phyloP scores from a whole-genome alignment of 352 stramenopile genomes.

The Aphanomyces cochlioides region DNA sequence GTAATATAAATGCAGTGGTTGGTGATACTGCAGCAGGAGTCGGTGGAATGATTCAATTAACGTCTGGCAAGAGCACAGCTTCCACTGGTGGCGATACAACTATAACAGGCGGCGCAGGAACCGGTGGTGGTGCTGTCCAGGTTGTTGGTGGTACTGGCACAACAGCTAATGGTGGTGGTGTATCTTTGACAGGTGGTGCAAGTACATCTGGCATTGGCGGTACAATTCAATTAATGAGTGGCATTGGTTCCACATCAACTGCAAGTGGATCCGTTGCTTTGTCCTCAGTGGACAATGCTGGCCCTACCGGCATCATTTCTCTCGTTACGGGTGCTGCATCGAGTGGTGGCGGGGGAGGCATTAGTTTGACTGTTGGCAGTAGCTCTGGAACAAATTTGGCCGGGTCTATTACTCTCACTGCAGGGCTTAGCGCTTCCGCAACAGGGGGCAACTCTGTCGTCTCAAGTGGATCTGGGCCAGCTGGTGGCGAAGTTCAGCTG shows the following conservation, averaged over 20 bases:
- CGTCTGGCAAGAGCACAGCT: slow-evolving; percentile 47
- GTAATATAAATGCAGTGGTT: background rate
- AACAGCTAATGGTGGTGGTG: slow-evolving; percentile 10
- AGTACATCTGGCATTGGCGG: background rate
- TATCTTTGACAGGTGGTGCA: slow-evolving; percentile 12
- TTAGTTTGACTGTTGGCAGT: slow-evolving; percentile 10
- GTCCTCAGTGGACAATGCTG: background rate
- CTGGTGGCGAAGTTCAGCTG: slow-evolving; percentile 23
- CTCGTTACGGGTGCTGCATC: background rate
- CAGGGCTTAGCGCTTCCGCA: slow-evolving; percentile 6
- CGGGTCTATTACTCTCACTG: background rate
- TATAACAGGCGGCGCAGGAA: slow-evolving; percentile 12
- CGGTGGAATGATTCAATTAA: slow-evolving; percentile 50
- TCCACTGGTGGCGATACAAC: slow-evolving; percentile 24
- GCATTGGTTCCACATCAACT: slow-evolving; percentile 3
- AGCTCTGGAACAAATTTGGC: slow-evolving; percentile 16
- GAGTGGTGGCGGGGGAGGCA: background rate
- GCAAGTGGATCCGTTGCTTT: slow-evolving; percentile 2
- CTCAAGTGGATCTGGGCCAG: slow-evolving; percentile 17
- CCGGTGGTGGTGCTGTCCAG: slow-evolving; percentile 55
- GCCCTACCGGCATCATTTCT: background rate
- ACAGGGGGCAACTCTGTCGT: slow-evolving; percentile 8
- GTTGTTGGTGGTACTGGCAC: slow-evolving; percentile 59
- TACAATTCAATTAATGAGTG: slow-evolving; percentile 1
- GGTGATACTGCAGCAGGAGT: slow-evolving; percentile 37